Evolutionary conservation across 306 rosid genomes (phyloP).

Genomic region (Lathyrus sativus): DNA sequence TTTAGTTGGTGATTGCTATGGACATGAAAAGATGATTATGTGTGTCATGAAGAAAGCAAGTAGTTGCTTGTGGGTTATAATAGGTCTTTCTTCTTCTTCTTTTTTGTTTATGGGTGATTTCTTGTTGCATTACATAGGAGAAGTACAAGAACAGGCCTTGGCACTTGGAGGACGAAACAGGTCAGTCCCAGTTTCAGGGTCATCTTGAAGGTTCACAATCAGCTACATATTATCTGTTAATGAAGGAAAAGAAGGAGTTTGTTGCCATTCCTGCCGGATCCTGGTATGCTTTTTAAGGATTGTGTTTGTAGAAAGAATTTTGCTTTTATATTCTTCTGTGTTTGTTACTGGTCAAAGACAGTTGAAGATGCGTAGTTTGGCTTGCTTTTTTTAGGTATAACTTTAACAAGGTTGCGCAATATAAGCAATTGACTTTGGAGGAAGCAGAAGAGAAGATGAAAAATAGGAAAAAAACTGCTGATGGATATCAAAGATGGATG

Average conservation of each 20-base stretch:
- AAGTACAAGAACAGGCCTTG: slow-evolving; percentile 95
- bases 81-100: not conserved
- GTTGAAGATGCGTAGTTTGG: slow-evolving; percentile 22
- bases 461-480: slow-evolving; percentile 93
- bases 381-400: slow-evolving; percentile 69
- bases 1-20: slow-evolving; percentile 7
- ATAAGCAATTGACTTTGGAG: slow-evolving; percentile 89
- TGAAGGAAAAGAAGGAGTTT: slow-evolving; percentile 88
- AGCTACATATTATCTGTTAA: slow-evolving; percentile 82
- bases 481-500: slow-evolving; percentile 99
- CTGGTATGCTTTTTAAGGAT: slow-evolving; percentile 58
- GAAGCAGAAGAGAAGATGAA: slow-evolving; percentile 99
- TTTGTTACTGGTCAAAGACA: slow-evolving; percentile 20
- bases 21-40: slow-evolving; percentile 5
- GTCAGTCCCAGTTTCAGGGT: slow-evolving; percentile 85
- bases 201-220: slow-evolving; percentile 95
- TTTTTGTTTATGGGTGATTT: slow-evolving; percentile 26
- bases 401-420: slow-evolving; percentile 93
- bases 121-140: slow-evolving; percentile 55
- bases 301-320: slow-evolving; percentile 10
- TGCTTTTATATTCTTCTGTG: slow-evolving; percentile 9
- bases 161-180: slow-evolving; percentile 97
- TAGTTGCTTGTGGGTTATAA: slow-evolving; percentile 14
- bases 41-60: slow-evolving; percentile 12
- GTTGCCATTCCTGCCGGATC: slow-evolving; percentile 97